phyloP scores from a whole-genome alignment of 1,284 basidiomycete genomes.

The Uromyces viciae-fabae region DNA sequence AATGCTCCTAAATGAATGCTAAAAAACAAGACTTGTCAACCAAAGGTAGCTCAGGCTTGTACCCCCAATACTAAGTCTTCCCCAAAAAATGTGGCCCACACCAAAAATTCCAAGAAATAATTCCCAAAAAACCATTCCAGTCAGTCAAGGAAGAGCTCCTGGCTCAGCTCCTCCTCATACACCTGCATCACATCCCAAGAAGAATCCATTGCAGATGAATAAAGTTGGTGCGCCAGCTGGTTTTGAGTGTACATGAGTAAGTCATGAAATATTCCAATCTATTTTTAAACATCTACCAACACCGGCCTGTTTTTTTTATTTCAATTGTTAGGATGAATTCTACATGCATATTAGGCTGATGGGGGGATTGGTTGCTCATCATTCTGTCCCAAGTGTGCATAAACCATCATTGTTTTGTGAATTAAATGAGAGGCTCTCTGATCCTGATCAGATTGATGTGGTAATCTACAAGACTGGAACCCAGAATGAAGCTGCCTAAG shows the following conservation, averaged over 20 bases:
- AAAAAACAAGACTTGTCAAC: too few species aligned
- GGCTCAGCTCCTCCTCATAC: too few species aligned
- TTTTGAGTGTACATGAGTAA: constrained; percentile 16
- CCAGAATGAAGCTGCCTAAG: not conserved
- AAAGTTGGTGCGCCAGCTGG: not conserved
- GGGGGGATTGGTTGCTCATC: constrained; percentile 11
- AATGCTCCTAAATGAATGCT: too few species aligned
- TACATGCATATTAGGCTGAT: constrained; percentile 19
- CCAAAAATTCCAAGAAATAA: too few species aligned
- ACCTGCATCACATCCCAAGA: too few species aligned
- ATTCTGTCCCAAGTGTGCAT: not conserved
- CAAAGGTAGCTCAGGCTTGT: too few species aligned
- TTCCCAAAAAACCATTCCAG: too few species aligned
- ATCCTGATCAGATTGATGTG: not conserved
- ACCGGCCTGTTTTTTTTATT: not conserved
- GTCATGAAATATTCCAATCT: not conserved
- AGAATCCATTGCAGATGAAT: too few species aligned
- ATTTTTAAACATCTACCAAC: too few species aligned
- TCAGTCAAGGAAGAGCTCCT: too few species aligned
- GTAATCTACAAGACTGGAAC: not conserved
- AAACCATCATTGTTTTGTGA: not conserved
- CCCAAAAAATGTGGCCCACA: too few species aligned
- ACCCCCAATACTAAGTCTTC: too few species aligned
- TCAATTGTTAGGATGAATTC: constrained; percentile 16
- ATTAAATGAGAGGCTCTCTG: not conserved